Percentiles rank a stretch among this genome's conserved stretches.
phyloP scores from a whole-genome alignment of 2,329 filamentous ascomycete species.

The Aspergillus calidoustus region DNA sequence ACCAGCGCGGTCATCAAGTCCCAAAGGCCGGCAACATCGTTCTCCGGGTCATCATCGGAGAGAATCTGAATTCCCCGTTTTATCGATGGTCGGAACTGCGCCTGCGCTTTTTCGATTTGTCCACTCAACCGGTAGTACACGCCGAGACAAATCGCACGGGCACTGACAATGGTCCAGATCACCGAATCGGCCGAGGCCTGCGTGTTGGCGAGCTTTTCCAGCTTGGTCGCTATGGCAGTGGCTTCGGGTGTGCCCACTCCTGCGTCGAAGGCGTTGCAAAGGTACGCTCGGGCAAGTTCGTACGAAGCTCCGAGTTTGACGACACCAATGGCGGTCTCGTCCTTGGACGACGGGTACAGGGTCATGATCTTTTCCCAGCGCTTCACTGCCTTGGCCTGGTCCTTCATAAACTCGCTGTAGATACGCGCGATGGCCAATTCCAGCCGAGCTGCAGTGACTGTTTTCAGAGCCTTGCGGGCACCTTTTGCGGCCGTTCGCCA shows the following conservation, averaged over 20 bases:
- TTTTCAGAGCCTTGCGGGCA: constrained; percentile 10
- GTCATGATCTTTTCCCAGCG: constrained; percentile 19
- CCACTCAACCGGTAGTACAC: constrained; percentile 16
- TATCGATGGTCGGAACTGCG: constrained; percentile 11
- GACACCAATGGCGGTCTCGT: constrained; percentile 4
- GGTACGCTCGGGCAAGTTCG: constrained; percentile 4
- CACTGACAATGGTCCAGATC: background rate
- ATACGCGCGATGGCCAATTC: constrained; percentile 16
- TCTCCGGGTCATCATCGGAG: constrained; percentile 19
- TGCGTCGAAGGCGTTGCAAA: constrained; percentile 10
- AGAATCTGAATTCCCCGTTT: constrained; percentile 7
- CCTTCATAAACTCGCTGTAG: constrained; percentile 15
- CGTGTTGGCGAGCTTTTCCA: constrained; percentile 10
- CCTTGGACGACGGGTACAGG: constrained; percentile 8
- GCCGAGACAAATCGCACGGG: constrained; percentile 3
- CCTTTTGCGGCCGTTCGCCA: constrained; percentile 3
- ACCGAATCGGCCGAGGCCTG: background rate
- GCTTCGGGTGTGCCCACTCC: constrained; percentile 9
- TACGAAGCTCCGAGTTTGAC: constrained; percentile 5
- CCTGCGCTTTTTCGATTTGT: constrained; percentile 5
- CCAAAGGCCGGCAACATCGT: constrained; percentile 1
- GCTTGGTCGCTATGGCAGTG: background rate
- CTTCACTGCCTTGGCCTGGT: constrained; percentile 12
- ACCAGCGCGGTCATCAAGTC: constrained; percentile 9
- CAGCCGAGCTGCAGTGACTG: constrained; percentile 8